A percentile compares a stretch with the other conserved stretches of the same genome.
Evolutionary conservation across 169 alveolate genomes (phyloP).

Genomic region (Prorocentrum cordatum): DNA sequence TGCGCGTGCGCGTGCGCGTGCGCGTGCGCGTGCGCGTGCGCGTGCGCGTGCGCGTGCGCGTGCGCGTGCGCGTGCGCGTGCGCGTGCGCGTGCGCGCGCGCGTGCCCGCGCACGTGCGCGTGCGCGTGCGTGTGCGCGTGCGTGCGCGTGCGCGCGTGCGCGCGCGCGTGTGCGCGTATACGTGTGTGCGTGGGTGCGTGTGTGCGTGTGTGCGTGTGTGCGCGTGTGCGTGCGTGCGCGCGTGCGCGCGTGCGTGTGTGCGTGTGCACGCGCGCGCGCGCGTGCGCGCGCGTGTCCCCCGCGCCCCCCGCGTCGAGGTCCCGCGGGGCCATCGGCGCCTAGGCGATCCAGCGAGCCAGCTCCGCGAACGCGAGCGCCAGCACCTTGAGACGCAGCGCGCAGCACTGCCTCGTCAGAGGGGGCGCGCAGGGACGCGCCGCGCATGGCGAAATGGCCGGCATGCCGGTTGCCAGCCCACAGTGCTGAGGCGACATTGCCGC

Average conservation of each 20-base stretch:
- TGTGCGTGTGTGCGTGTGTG: background rate
- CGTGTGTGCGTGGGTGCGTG: background rate
- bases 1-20: background rate
- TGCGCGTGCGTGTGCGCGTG: background rate
- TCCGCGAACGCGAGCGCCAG: no score
- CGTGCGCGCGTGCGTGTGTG: background rate
- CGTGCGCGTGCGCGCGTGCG: background rate
- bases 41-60: background rate
- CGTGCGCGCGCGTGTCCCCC: background rate
- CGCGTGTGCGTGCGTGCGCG: background rate
- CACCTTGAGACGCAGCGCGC: no score
- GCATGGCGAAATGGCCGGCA: no score
- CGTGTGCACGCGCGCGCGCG: background rate
- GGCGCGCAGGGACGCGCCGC: no score
- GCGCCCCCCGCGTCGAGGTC: no score
- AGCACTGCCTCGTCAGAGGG: no score
- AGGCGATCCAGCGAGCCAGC: no score
- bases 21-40: background rate
- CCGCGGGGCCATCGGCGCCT: no score
- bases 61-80: background rate
- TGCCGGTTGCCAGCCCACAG: no score
- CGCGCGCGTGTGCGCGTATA: background rate
- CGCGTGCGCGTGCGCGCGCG: background rate
- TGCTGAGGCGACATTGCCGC: no score
- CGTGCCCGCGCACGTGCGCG: background rate